Base-by-base conservation (phyloP, 495 filamentous ascomycete genomes). In the Xylaria bambusicola region DNA sequence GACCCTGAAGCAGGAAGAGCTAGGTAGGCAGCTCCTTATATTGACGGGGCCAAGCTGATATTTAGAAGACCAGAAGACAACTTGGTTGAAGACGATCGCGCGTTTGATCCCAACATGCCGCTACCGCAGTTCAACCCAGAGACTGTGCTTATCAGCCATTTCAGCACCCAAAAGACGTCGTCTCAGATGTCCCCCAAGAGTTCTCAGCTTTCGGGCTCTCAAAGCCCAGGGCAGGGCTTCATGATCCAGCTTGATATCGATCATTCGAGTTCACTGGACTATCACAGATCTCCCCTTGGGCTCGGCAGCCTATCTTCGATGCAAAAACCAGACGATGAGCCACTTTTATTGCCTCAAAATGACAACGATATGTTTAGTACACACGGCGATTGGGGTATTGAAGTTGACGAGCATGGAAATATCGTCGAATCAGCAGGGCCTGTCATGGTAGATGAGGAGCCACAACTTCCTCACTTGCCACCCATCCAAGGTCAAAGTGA, bases 11-110 rank as follows among this genome's bases (percentile, higher is more conserved):
- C 88, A 52, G 88, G 87, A 52, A 90, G 86, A 66, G 75, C 84
- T 15, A 89, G 82, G 93, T 95, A 67, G 77, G 29, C 12, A 15
- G 40, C 27, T 31, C 7, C 31, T 23, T 8, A 29, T 18, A 0
- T 53, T 2, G 46, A 10, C n/a, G 1, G 2, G 48, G 15, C 12
- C 23, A 29, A 23, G 31, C 57, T 60, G 31, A 60, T 49, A 2
- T 38, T 8, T 48, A 48, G 6, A 64, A 97, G 93, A 59, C 88
- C 87, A 20, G 88, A 89, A 44, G 89, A 91, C 61, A 84, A 97
- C 45, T 71, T 92, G 13, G 79, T 97, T 3, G 75, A 80, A 20
- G 91, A 98, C 61, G 94, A 98, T 69, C 92, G 92, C 6, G 81
- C 84, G n/a, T 97, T 97, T 64, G 70, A 92, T 1, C 89, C 89